Conservation (phyloP, 2,329 filamentous ascomycete genomes). For the Cladosporium halotolerans region DNA sequence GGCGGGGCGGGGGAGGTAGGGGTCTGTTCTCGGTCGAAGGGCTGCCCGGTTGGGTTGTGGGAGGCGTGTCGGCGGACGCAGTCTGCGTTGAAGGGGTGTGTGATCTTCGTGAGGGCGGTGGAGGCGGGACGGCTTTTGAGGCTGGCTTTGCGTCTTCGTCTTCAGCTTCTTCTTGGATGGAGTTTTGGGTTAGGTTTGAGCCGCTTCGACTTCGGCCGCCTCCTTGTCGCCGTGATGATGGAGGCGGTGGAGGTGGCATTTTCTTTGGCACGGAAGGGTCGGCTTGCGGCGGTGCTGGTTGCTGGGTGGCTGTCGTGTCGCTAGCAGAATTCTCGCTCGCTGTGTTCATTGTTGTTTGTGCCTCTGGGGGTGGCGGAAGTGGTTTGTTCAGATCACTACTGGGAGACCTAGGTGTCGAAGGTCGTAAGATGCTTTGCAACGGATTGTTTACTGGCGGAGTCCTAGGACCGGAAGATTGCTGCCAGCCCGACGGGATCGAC, state of each 20-base stretch:
- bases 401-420: slow-evolving; percentile 31
- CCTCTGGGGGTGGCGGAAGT: slow-evolving; percentile 46
- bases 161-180: slow-evolving; percentile 9
- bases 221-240: slow-evolving; percentile 11
- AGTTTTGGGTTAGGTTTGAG: slow-evolving; percentile 11
- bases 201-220: slow-evolving; percentile 9
- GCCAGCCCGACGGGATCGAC: slow-evolving; percentile 21
- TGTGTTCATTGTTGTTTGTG: slow-evolving; percentile 7
- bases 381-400: slow-evolving; percentile 55
- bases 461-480: slow-evolving; percentile 13
- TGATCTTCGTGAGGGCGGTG: slow-evolving; percentile 25
- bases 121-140: slow-evolving; percentile 22
- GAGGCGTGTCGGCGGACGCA: slow-evolving; percentile 12
- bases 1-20: slow-evolving; percentile 25
- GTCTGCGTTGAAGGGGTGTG: slow-evolving; percentile 6
- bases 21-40: slow-evolving; percentile 11
- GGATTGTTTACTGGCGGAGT: slow-evolving; percentile 17
- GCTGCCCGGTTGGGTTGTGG: slow-evolving; percentile 1
- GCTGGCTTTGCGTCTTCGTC: slow-evolving; percentile 10
- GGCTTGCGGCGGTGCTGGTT: background rate
- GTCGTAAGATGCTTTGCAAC: slow-evolving; percentile 21
- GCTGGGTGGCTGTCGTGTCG: background rate
- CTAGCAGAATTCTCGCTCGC: background rate
- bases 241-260: slow-evolving; percentile 49
- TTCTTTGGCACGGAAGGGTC: slow-evolving; percentile 31